Base-by-base conservation (phyloP, 225 moss, liverwort and hornwort species). In the Antitrichia curtipendula region DNA sequence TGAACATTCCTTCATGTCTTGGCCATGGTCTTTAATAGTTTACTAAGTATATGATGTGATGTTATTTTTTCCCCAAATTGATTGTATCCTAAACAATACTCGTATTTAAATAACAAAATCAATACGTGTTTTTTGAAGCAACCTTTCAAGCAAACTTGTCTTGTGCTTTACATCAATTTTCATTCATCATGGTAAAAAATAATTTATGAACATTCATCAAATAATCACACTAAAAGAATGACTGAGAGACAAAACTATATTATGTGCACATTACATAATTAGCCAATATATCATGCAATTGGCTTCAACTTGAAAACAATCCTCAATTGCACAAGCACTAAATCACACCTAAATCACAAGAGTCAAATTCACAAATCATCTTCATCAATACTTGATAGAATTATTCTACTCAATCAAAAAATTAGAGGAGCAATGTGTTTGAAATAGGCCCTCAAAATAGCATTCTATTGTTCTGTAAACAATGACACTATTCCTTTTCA, bases 291-390 rank as follows among this genome's bases (percentile, higher is more conserved):
- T n/a, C n/a, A n/a, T n/a, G n/a, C n/a, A n/a, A n/a, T n/a, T n/a
- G n/a, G n/a, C n/a, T n/a, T n/a, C n/a, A n/a, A n/a, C n/a, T n/a
- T n/a, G n/a, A n/a, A n/a, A 49, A 96, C 92, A 60, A 96, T 95
- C 70, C 98, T 93, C 59, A 96, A 89, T 94, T 96, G 93, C 94
- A 93, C 54, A 50, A 88, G 53, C 27, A 34, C 45, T 45, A 45
- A 45, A 45, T 45, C 49, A 49, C 32, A 77, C 63, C 45, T 80
- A 62, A 71, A 50, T 83, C 28, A 52, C 40, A n/a, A 54, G 38
- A 79, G 66, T 66, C 25, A 68, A 73, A 81, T 43, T 89, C 50
- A 34, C 49, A 15, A 78, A 83, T 23, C 29, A 72, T 36, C 32
- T 25, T 75, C 41, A 74, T 57, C 32, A 57, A 27, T 13, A 34